Percentiles rank a stretch among this genome's conserved stretches.
Conservation (phyloP, 1,139 yeast genomes). For the Yamadazyma membranifaciens region DNA sequence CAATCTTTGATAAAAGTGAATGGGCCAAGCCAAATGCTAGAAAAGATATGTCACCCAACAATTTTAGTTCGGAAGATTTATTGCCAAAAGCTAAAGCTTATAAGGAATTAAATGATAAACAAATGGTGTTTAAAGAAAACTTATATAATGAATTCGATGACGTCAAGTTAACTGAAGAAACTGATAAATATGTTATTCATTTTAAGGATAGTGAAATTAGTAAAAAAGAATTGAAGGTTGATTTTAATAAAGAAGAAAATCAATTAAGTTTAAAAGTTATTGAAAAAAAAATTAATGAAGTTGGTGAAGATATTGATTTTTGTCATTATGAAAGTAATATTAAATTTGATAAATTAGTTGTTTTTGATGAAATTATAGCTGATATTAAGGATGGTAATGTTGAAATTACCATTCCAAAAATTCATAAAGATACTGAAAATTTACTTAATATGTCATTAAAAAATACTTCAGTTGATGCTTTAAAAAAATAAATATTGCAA, state of each 20-base stretch:
- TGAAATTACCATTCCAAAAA: constrained; percentile 24
- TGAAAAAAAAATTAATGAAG: constrained; percentile 14
- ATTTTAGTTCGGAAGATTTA: constrained; percentile 16
- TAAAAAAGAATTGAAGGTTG: constrained; percentile 24
- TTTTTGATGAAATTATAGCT: constrained; percentile 22
- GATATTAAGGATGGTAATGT: constrained; percentile 20
- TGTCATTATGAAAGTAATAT: constrained; percentile 22
- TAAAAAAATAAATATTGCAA: constrained; percentile 3
- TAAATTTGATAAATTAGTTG: constrained; percentile 24
- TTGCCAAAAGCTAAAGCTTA: constrained; percentile 17
- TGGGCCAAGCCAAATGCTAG: constrained; percentile 18
- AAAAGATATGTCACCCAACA: constrained; percentile 15
- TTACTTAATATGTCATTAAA: constrained; percentile 19
- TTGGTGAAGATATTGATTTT: constrained; percentile 16
- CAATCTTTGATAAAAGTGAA: constrained; percentile 14
- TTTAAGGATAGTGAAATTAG: constrained; percentile 21
- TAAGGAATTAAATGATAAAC: constrained; percentile 16
- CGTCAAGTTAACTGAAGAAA: constrained; percentile 23
- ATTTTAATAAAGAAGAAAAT: constrained; percentile 24
- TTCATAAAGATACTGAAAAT: constrained; percentile 21
- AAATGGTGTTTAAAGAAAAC: constrained; percentile 17
- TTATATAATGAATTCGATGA: constrained; percentile 20
- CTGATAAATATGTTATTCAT: constrained; percentile 23
- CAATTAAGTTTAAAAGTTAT: constrained; percentile 21
- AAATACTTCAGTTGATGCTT: constrained; percentile 16